phyloP scores from a whole-genome alignment of 2,329 filamentous ascomycete genomes.

The Alternaria postmessia region DNA sequence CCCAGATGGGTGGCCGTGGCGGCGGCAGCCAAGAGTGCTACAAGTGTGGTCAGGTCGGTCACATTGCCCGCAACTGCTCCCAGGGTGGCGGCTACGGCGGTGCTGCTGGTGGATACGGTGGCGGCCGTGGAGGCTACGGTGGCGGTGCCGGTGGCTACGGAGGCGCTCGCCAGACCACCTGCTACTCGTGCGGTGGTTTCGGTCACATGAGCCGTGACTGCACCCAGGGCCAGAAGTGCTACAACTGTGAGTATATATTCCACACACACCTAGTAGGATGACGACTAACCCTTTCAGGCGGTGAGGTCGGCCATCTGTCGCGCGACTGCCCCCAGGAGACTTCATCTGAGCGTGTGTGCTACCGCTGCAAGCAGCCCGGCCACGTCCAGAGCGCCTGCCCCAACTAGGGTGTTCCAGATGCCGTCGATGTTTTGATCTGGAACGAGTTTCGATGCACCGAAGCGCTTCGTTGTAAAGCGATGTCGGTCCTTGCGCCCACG shows the following conservation, averaged over 20 bases:
- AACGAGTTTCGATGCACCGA: conserved; percentile 38
- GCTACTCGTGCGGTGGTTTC: conserved; percentile 97
- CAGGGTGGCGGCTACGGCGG: conserved; percentile 60
- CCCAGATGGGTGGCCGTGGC: conserved; percentile 54
- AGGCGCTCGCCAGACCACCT: conserved; percentile 66
- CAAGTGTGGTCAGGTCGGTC: conserved; percentile 96
- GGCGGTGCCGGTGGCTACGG: conserved; percentile 54
- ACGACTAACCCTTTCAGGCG: conserved; percentile 57
- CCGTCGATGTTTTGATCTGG: conserved; percentile 44
- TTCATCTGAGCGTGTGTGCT: conserved; percentile 93
- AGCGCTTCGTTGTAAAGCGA: conserved; percentile 29
- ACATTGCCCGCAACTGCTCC: conserved; percentile 92
- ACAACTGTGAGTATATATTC: conserved; percentile 76
- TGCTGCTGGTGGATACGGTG: conserved; percentile 57
- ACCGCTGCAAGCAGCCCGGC: conserved; percentile 88
- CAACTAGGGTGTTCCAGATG: conserved; percentile 64
- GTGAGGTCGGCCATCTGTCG: conserved; percentile 91
- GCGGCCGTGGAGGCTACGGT: conserved; percentile 54
- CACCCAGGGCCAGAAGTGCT: conserved; percentile 99
- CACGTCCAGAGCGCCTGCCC: conserved; percentile 96
- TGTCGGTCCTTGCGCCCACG: conserved; percentile 38
- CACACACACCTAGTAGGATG: conserved; percentile 5
- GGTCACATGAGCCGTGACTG: conserved; percentile 99
- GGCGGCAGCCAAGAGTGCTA: conserved; percentile 76
- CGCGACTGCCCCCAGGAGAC: conserved; percentile 96